Evolutionary conservation across 2,329 filamentous ascomycete genomes (phyloP).

Genomic region (Curvularia lunata): DNA sequence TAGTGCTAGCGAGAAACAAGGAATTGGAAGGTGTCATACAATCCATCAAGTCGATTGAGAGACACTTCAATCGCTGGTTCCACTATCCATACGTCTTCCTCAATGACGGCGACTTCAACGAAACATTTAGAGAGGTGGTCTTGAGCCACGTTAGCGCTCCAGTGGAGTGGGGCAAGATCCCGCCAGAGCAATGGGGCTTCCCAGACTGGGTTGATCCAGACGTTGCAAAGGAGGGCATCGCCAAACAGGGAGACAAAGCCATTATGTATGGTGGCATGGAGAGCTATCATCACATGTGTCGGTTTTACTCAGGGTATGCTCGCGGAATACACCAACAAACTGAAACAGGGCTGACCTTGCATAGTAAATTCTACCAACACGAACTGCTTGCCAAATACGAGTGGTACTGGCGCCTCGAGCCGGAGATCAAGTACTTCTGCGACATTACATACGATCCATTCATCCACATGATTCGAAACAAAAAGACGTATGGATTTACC

Average conservation of each 20-base stretch:
- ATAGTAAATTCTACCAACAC: slow-evolving; percentile 94
- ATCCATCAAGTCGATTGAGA: slow-evolving; percentile 95
- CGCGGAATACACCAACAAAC: background rate
- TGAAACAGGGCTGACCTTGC: slow-evolving; percentile 20
- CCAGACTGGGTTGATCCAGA: slow-evolving; percentile 96
- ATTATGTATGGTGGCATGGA: slow-evolving; percentile 99
- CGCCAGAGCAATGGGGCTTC: slow-evolving; percentile 90
- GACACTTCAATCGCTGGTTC: slow-evolving; percentile 99
- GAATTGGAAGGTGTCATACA: slow-evolving; percentile 95
- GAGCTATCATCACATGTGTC: slow-evolving; percentile 98
- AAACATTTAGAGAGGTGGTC: slow-evolving; percentile 87
- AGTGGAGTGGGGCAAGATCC: slow-evolving; percentile 94
- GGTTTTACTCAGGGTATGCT: slow-evolving; percentile 93
- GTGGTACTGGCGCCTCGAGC: slow-evolving; percentile 99
- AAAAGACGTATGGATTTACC: slow-evolving; percentile 99
- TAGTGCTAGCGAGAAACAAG: slow-evolving; percentile 94
- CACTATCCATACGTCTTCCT: slow-evolving; percentile 98
- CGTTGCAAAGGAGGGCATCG: slow-evolving; percentile 92
- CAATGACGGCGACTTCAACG: slow-evolving; percentile 96
- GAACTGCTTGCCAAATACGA: slow-evolving; percentile 94
- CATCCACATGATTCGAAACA: slow-evolving; percentile 87
- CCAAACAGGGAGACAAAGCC: slow-evolving; percentile 93
- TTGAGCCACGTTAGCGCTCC: slow-evolving; percentile 85
- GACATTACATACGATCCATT: slow-evolving; percentile 99
- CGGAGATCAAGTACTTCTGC: slow-evolving; percentile 99